Base-by-base conservation (phyloP, 2,329 filamentous ascomycete genomes). In the Bretziella fagacearum region DNA sequence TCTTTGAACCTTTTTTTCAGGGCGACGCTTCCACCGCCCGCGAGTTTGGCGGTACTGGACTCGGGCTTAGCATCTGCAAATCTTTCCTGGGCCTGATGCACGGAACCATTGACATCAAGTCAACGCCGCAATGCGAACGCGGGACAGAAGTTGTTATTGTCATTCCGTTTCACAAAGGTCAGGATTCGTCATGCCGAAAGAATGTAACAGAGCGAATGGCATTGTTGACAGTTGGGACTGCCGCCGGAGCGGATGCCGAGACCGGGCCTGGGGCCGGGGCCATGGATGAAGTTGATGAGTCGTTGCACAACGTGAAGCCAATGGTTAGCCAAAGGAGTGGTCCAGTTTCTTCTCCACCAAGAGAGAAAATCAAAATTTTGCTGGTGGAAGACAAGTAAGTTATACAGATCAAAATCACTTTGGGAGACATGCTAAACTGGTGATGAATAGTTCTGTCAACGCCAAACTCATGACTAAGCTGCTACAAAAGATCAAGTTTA, bases 1-100 rank as follows among this genome's bases (percentile, higher is more conserved):
- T 89, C 1, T 91, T 89, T 62, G 78, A 80, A 53, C 83, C 84
- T 0, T 91, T 89, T 59, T 83, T 77, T 51, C 84, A 91, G 59
- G 83, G 82, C 3, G 84, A 89, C 56, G 76, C 81, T 1, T 86
- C 81, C 3, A 87, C 83, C 0, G 81, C 82, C 15, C 68, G 82
- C 46, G 71, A 77, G n/a, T 87, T 85, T 58, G 81, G 81, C 32
- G 83, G 83, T 1, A 87, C 82, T 1, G 83, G 82, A 1, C 63
- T 89, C 0, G 84, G 84, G 0, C 61, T 89, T 52, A 84, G 81
- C 1, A 89, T 89, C 54, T 83, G 77, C 62, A 87, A 87, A 60
- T 85, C 85, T 52, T 66, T 86, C 4, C 69, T 89, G 2, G 79
- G 86, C 50, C 62, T 89, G 22, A 89, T 91, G 84, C 74, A 74